These are phyloP conservation scores for Narthecium ossifragum DNA, from an alignment of 106 monocot genomes.

Conservation along the genomic window DNA sequence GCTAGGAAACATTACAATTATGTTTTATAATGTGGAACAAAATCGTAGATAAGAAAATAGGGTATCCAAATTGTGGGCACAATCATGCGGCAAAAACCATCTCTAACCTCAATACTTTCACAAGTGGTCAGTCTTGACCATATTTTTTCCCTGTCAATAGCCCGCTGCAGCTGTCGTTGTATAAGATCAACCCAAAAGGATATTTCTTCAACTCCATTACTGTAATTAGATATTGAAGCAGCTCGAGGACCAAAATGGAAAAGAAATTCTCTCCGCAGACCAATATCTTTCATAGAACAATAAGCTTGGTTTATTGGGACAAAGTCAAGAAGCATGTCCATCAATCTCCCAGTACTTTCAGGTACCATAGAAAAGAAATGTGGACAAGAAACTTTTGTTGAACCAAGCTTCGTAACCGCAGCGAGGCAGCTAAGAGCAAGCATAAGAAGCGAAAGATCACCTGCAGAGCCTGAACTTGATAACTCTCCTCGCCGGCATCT, in stretches of 20 bases:
- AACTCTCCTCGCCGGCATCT: conserved; percentile 51
- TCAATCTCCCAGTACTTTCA: conserved; percentile 78
- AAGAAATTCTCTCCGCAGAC: conserved; percentile 81
- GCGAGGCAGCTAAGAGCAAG: conserved; percentile 86
- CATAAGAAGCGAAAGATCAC: conserved; percentile 62
- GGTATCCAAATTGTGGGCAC: too few species aligned
- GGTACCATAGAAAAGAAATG: conserved; percentile 76
- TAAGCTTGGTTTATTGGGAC: conserved; percentile 71
- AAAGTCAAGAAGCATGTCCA: conserved; percentile 90
- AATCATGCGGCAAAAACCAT: too few species aligned
- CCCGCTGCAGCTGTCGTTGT: conserved; percentile 65
- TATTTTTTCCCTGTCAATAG: conserved; percentile 92
- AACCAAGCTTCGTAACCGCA: conserved; percentile 76
- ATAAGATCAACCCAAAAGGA: conserved; percentile 89
- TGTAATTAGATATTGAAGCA: conserved; percentile 45
- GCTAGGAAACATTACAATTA: too few species aligned
- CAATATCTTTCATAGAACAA: conserved; percentile 76
- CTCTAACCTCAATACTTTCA: conserved; percentile 99
- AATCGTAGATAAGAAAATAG: too few species aligned
- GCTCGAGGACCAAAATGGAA: conserved; percentile 87
- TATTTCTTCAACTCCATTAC: conserved; percentile 60
- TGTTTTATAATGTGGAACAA: too few species aligned
- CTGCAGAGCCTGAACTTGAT: conserved; percentile 33
- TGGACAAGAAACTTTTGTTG: conserved; percentile 74
- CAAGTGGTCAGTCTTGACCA: conserved; percentile 97